Evolutionary conservation across 345 rosid genomes (phyloP).

Genomic region (Leavenworthia alabamica): DNA sequence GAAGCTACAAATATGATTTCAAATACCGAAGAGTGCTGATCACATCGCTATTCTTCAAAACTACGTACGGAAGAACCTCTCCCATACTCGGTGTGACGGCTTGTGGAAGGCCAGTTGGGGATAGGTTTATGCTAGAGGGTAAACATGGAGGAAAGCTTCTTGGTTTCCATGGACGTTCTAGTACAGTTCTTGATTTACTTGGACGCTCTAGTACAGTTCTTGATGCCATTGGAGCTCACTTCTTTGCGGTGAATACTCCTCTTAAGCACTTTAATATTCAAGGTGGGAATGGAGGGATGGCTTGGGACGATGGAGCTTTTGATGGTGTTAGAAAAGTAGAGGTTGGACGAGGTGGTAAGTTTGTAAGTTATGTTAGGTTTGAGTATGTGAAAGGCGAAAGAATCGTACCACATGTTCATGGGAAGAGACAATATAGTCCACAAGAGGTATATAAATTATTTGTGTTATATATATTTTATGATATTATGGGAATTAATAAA

Average conservation of each 20-base stretch:
- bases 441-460: too few species aligned
- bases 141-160: slow-evolving; percentile 11
- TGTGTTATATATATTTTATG: too few species aligned
- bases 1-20: too few species aligned
- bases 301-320: slow-evolving; percentile 27
- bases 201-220: background rate
- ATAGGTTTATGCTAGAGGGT: too few species aligned
- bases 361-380: slow-evolving; percentile 1
- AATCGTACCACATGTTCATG: slow-evolving; percentile 1
- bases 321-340: background rate
- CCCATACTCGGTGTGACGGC: too few species aligned
- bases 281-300: background rate
- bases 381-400: slow-evolving; percentile 2
- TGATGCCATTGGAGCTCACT: slow-evolving; percentile 15
- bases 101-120: too few species aligned
- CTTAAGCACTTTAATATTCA: background rate
- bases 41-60: too few species aligned
- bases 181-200: too few species aligned
- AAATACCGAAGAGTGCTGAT: too few species aligned
- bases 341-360: background rate
- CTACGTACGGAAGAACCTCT: too few species aligned
- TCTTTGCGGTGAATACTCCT: background rate
- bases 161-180: slow-evolving; percentile 18
- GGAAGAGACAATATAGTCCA: background rate
- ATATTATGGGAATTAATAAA: too few species aligned